Evolutionary conservation across 345 rosid genomes (phyloP), one percentile per base, ranked within the genome.

Genomic region (Eucalyptus pauciflora): DNA sequence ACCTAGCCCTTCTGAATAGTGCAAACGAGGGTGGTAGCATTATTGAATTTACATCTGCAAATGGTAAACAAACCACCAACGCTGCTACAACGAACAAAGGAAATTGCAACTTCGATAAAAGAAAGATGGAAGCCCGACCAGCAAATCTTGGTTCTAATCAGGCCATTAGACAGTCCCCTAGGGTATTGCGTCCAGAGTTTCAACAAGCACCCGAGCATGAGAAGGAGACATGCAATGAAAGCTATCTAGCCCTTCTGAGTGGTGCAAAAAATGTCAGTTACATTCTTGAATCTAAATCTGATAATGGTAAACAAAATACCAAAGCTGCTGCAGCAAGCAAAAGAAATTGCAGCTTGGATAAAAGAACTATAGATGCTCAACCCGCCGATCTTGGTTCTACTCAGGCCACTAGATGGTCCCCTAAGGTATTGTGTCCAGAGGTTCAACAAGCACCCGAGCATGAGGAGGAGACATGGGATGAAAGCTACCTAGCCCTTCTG

Each of bases 141-240:
- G 37, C 69, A 85, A 89, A 88, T 79, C 87, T 60, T 88, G 89
- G 86, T 85, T 76, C 67, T 62, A 45, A 41, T 90, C 43, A 64
- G 18, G 52, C 67, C n/a, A 54, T 8, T 13, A 3, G 49, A 85
- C 18, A 48, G 62, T 79, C 81, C 37, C 86, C 71, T 88, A 56
- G 46, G 62, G 67, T 80, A 83, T 58, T 46, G n/a, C 37, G 22
- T 20, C 89, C n/a, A 58, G 88, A 54, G 51, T 37, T 43, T 87
- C 79, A 16, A 31, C 41, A 15, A 67, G 79, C 79, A 67, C 22
- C 79, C 2, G 22, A 92, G 88, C 87, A 56, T 81, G 83, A 88
- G 87, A 79, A 50, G 6, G 67, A 85, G 60, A 69, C 37, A 41
- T 86, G 67, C 37, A 95, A 94, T 87, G 90, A 92, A 81, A 67